phyloP scores from a whole-genome alignment of 176 grass and related monocot species.

The Eleusine coracana region DNA sequence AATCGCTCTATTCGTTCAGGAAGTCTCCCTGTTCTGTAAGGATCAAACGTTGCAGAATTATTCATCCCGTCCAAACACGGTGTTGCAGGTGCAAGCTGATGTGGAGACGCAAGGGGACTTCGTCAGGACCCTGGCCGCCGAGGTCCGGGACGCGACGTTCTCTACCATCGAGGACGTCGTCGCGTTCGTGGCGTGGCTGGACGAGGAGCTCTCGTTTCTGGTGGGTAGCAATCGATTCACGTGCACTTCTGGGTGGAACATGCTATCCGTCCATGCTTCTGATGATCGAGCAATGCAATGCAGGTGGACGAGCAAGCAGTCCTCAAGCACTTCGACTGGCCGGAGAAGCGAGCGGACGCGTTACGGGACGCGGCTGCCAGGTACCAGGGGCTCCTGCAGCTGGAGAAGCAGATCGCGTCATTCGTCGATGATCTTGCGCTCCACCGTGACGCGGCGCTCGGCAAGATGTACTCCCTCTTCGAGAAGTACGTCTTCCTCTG shows the following conservation, averaged over 20 bases:
- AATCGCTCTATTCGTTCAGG: background rate
- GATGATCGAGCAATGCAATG: too few species aligned
- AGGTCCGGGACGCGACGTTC: too few species aligned
- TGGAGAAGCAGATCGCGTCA: constrained; percentile 60
- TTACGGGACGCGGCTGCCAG: constrained; percentile 58
- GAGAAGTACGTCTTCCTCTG: constrained; percentile 51
- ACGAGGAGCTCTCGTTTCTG: constrained; percentile 79
- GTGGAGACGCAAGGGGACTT: constrained; percentile 79
- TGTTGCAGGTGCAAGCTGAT: constrained; percentile 70
- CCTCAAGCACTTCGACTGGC: constrained; percentile 81
- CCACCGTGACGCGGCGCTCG: constrained; percentile 56
- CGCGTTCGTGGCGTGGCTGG: constrained; percentile 48
- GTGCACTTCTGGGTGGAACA: background rate
- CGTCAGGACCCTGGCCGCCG: constrained; percentile 13
- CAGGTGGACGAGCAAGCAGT: constrained; percentile 71
- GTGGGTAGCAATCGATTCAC: background rate
- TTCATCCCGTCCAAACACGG: background rate
- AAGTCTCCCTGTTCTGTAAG: too few species aligned
- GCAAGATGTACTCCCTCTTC: constrained; percentile 71
- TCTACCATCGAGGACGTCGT: too few species aligned
- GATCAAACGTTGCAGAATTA: background rate
- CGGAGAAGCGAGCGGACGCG: constrained; percentile 57
- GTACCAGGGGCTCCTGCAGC: constrained; percentile 56
- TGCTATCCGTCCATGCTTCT: too few species aligned
- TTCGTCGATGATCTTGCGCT: constrained; percentile 60